Percentiles rank a stretch among this genome's conserved stretches.
Conservation (phyloP, 768 basidiomycete species). For the Suillus sp. region DNA sequence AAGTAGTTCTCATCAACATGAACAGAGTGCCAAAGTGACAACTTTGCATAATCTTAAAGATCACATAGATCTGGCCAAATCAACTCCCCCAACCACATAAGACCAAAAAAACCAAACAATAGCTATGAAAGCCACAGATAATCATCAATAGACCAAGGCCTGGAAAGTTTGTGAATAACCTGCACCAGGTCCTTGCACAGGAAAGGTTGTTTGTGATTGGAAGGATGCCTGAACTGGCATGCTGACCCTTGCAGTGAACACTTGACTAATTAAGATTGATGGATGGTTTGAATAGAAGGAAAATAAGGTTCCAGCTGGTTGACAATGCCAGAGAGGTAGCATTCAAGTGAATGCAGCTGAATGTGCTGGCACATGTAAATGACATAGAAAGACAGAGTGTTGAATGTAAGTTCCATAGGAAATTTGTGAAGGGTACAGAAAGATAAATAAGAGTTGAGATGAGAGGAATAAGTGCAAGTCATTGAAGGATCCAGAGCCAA, state of each 20-base stretch:
- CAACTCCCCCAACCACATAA: conserved; percentile 16
- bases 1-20: background rate
- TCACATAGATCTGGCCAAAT: conserved; percentile 20
- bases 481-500: conserved; percentile 31
- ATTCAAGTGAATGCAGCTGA: conserved; percentile 21
- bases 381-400: conserved; percentile 20
- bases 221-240: too few species aligned
- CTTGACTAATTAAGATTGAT: too few species aligned
- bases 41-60: background rate
- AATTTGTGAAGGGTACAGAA: conserved; percentile 37
- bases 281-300: too few species aligned
- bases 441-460: conserved; percentile 39
- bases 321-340: conserved; percentile 30
- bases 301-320: conserved; percentile 20
- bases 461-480: conserved; percentile 30
- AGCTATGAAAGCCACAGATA: too few species aligned
- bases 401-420: conserved; percentile 38
- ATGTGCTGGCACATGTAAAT: conserved; percentile 23
- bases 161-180: too few species aligned
- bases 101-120: too few species aligned
- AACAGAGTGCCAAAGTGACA: conserved; percentile 15
- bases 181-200: too few species aligned
- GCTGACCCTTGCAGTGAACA: too few species aligned
- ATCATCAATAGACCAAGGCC: too few species aligned
- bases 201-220: too few species aligned